Conservation (phyloP, 352 stramenopile genomes). For the Vaucheria bursata region DNA sequence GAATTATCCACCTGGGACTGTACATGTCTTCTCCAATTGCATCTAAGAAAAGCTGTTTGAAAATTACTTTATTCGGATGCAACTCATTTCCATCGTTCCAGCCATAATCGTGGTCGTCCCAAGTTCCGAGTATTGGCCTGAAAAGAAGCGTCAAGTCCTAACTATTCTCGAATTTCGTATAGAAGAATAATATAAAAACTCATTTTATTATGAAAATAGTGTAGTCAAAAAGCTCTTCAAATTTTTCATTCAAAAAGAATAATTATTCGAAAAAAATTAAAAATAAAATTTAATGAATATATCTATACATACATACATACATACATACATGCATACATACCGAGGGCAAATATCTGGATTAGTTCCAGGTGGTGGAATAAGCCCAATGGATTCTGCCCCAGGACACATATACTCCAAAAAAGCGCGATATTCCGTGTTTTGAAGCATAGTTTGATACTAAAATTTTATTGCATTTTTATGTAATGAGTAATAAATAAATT, state of each 20-base stretch:
- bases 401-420: slow-evolving; percentile 53
- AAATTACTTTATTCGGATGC: neutral
- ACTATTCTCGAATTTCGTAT: too few species aligned
- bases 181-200: neutral
- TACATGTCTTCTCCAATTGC: slow-evolving; percentile 36
- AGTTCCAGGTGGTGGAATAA: slow-evolving; percentile 34
- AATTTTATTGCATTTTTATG: neutral
- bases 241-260: too few species aligned
- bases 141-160: neutral
- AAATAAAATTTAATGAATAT: too few species aligned
- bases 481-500: neutral
- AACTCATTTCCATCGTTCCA: slow-evolving; percentile 48
- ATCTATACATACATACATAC: too few species aligned
- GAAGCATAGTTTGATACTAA: slow-evolving; percentile 43
- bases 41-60: slow-evolving; percentile 51
- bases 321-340: neutral
- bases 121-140: slow-evolving; percentile 45
- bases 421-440: slow-evolving; percentile 43
- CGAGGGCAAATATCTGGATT: slow-evolving; percentile 11
- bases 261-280: too few species aligned
- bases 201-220: too few species aligned
- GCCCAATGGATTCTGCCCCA: neutral
- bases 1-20: too few species aligned
- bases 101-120: slow-evolving; percentile 51
- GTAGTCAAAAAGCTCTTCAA: too few species aligned